Evolutionary conservation across 169 alveolate species (phyloP).

Genomic region (Ichthyophthirius multifiliis): DNA sequence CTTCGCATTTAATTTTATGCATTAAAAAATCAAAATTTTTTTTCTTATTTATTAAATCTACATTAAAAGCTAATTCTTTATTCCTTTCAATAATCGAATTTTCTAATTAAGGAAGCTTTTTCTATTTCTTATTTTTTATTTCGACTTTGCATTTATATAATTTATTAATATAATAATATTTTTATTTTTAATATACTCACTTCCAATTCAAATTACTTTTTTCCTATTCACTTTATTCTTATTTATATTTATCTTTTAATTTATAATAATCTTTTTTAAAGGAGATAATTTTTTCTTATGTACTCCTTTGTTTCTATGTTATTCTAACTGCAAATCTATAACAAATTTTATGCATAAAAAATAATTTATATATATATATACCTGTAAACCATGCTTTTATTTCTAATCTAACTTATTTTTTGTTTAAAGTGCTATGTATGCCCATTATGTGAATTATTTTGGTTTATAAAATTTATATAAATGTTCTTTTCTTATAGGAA

Average conservation of each 20-base stretch:
- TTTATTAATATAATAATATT: background rate
- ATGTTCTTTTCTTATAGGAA: background rate
- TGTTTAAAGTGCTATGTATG: background rate
- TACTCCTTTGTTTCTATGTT: too few species aligned
- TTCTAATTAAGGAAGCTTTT: background rate
- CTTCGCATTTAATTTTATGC: background rate
- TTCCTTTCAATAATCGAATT: background rate
- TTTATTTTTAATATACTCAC: background rate
- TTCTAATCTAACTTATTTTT: background rate
- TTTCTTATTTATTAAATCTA: background rate
- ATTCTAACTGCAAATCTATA: background rate
- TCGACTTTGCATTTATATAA: background rate
- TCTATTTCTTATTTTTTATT: background rate
- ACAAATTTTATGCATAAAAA: background rate
- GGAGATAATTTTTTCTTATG: background rate
- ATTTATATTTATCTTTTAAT: background rate
- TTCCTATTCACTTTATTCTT: background rate
- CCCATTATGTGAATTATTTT: background rate
- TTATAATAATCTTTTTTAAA: background rate
- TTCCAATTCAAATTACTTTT: background rate
- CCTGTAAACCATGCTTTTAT: conserved; percentile 3
- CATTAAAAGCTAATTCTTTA: background rate
- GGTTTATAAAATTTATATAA: background rate
- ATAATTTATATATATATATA: background rate
- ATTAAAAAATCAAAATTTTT: background rate